Conservation (phyloP, 1,284 basidiomycete genomes). For the Trichosporon sp. region DNA sequence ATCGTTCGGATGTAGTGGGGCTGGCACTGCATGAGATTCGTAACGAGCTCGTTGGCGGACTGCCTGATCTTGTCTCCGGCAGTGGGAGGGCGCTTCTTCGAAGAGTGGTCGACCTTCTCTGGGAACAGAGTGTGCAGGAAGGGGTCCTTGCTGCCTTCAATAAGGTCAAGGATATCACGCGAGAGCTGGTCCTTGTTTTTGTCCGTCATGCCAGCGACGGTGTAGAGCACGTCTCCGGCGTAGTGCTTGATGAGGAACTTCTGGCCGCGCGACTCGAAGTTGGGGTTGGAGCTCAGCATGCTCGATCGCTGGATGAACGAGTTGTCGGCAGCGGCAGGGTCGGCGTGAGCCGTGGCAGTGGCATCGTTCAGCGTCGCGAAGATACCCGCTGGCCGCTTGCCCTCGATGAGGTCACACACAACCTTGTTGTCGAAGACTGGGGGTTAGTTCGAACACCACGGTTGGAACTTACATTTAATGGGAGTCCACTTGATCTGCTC, state of each 20-base stretch:
- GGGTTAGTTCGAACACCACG: background rate
- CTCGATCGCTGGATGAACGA: conserved; percentile 92
- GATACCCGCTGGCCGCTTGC: conserved; percentile 89
- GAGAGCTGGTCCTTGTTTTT: conserved; percentile 98
- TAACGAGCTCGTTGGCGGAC: conserved; percentile 90
- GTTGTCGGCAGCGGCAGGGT: conserved; percentile 92
- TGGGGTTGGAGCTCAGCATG: conserved; percentile 70
- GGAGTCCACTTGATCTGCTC: conserved; percentile 99
- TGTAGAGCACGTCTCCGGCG: conserved; percentile 98
- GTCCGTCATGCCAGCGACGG: conserved; percentile 95
- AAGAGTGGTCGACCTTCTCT: conserved; percentile 89
- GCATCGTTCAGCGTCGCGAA: conserved; percentile 98
- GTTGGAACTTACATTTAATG: conserved; percentile 63
- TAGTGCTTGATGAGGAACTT: conserved; percentile 92
- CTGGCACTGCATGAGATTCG: conserved; percentile 91
- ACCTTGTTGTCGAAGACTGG: conserved; percentile 54
- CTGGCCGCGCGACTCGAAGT: conserved; percentile 85
- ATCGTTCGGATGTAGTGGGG: conserved; percentile 99
- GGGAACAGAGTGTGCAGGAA: conserved; percentile 90
- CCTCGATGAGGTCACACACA: conserved; percentile 97
- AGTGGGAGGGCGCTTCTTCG: conserved; percentile 96
- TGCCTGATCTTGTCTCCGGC: conserved; percentile 96
- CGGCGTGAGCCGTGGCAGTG: conserved; percentile 95
- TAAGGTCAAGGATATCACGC: conserved; percentile 89
- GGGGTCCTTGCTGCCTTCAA: conserved; percentile 69